Evolutionary conservation across 768 basidiomycete genomes (phyloP).

Genomic region (Suillus weaverae): DNA sequence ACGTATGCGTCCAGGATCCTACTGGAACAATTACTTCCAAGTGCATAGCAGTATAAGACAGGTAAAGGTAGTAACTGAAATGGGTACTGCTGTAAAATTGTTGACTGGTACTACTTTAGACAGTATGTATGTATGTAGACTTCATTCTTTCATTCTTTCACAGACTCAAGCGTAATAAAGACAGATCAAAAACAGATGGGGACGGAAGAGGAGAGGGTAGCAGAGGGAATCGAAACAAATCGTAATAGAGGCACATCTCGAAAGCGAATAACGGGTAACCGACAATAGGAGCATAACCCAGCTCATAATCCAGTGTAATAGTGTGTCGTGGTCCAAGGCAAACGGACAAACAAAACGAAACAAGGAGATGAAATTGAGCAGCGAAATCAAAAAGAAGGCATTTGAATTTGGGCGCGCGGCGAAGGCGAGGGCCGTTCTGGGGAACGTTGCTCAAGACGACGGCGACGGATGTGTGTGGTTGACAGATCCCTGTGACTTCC

Average conservation of each 20-base stretch:
- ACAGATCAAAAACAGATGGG: constrained; percentile 34
- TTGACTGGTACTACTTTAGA: constrained; percentile 15
- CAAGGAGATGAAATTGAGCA: constrained; percentile 16
- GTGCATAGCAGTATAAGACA: constrained; percentile 4
- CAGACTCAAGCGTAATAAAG: constrained; percentile 12
- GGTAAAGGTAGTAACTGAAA: constrained; percentile 8
- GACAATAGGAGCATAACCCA: constrained; percentile 27
- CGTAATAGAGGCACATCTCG: constrained; percentile 37
- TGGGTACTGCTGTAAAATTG: constrained; percentile 14
- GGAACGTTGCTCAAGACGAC: constrained; percentile 10
- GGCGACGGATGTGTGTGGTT: constrained; percentile 18
- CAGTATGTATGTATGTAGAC: constrained; percentile 15
- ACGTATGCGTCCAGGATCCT: background rate
- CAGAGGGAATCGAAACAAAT: constrained; percentile 33
- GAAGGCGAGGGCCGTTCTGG: constrained; percentile 12
- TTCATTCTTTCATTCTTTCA: constrained; percentile 13
- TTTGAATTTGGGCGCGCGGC: constrained; percentile 11
- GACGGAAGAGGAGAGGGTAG: constrained; percentile 18
- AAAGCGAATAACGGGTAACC: constrained; percentile 37
- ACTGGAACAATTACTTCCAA: background rate
- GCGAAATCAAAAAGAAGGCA: constrained; percentile 25
- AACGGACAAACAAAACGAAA: constrained; percentile 20
- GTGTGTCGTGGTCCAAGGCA: constrained; percentile 25
- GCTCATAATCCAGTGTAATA: constrained; percentile 34
- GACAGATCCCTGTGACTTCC: constrained; percentile 27